Evolutionary conservation across 169 alveolate genomes (phyloP), one percentile per base, ranked within the genome.

Genomic region (Eimeria tenella): DNA sequence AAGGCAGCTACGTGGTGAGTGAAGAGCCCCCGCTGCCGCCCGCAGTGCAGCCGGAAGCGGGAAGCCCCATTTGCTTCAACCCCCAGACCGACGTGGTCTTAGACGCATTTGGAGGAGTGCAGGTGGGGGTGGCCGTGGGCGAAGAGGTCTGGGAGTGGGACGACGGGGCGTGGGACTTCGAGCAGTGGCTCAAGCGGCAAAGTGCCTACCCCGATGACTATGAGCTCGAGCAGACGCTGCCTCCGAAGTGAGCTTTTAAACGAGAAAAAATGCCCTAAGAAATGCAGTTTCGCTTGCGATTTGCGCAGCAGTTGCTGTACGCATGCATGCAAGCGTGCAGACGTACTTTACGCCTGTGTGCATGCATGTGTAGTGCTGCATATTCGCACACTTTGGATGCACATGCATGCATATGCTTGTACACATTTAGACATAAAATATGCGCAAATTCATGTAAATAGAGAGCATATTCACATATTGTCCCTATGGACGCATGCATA

Each of bases 61-160:
- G 50, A 1, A 6, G 52, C n/a, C 88, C 88, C 49, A 60, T 82
- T 9, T 6, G 84, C 42, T 97, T 96, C 95, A 96, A 97, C 82
- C 94, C 96, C 81, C 93, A 93, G 70, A 97, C 96, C 55, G 97
- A 97, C 73, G 97, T 97, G 75, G 96, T 97, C 65, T 92, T 97
- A 62, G 98, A 98, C 49, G 98, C 98, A 5, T 97, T 98, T 1
- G 98, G 98, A 17, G 97, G 97, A 86, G 96, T 97, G 25, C 95
- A 97, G 50, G 96, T 96, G 23, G 98, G 98, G 31, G 98, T 97
- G 19, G 98, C 98, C 15, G 90, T 97, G 17, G 97, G 91, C 58
- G 98, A 97, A 68, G 97, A 93, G 42, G 53, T 19, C 60, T 95
- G 95, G 84, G 98, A 97, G 93, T 97, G 98, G 98, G 98, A 97